A percentile compares a stretch with the other conserved stretches of the same genome.
phyloP scores from a whole-genome alignment of 805 yeast genomes.

The Debaryomyces tyrocola region DNA sequence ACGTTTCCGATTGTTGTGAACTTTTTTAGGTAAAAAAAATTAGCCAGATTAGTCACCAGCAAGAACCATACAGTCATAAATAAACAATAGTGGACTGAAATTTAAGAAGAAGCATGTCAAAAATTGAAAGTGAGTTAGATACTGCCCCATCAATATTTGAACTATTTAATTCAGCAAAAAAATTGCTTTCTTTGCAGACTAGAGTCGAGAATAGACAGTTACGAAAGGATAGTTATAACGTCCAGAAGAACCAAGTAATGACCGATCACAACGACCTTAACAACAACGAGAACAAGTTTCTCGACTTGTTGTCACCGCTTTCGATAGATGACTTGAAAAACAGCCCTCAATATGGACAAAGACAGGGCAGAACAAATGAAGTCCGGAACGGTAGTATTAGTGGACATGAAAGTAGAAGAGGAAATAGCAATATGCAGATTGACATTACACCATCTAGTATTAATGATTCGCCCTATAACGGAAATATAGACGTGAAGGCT shows the following conservation, averaged over 20 bases:
- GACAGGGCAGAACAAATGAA: neutral
- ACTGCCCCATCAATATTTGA: constrained; percentile 38
- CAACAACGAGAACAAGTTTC: constrained; percentile 20
- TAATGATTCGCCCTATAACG: constrained; percentile 22
- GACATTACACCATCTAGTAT: constrained; percentile 34
- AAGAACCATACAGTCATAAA: no score
- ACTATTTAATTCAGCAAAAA: constrained; percentile 42
- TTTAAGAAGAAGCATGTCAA: neutral
- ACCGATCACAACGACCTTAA: neutral
- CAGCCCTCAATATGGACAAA: constrained; percentile 10
- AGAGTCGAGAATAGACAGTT: constrained; percentile 40
- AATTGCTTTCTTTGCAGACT: constrained; percentile 36
- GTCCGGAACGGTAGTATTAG: neutral
- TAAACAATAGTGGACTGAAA: no score
- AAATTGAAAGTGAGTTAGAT: neutral
- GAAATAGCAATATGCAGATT: constrained; percentile 8
- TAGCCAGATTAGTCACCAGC: no score
- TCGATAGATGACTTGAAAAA: constrained; percentile 37
- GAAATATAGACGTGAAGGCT: neutral
- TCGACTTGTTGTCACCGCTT: constrained; percentile 42
- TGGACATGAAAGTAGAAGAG: neutral
- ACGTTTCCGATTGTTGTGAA: no score
- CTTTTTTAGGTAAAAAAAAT: no score
- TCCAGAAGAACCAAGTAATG: constrained; percentile 19
- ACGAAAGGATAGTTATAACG: constrained; percentile 30